Percentiles rank a stretch among this genome's conserved stretches.
Evolutionary conservation across 306 rosid species (phyloP).

Genomic region (Erythrophleum fordii): DNA sequence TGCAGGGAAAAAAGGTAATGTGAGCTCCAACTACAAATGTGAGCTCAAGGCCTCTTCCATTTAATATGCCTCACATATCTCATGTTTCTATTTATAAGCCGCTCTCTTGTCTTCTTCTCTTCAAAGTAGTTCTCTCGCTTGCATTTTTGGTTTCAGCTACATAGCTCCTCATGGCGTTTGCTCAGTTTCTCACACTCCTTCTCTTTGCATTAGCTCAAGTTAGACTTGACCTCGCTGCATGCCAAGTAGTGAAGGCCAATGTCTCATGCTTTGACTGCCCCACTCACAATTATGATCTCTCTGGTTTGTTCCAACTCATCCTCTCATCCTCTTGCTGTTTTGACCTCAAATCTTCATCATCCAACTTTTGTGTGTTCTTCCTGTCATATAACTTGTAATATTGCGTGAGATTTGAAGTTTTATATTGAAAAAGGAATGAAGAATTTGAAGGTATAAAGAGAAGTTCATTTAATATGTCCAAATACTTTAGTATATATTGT

Average conservation of each 20-base stretch:
- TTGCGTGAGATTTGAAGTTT: not conserved
- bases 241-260: constrained; percentile 59
- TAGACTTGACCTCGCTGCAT: constrained; percentile 45
- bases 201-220: constrained; percentile 56
- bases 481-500: no score
- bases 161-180: constrained; percentile 51
- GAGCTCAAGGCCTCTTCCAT: constrained; percentile 38
- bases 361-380: not conserved
- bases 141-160: not conserved
- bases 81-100: constrained; percentile 41
- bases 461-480: no score
- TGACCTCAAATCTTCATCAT: not conserved
- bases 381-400: not conserved
- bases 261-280: constrained; percentile 85
- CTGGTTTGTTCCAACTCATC: constrained; percentile 54
- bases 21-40: constrained; percentile 48
- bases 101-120: constrained; percentile 24
- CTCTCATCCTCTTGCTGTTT: not conserved
- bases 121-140: not conserved
- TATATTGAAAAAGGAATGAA: not conserved
- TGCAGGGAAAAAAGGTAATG: not conserved
- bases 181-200: constrained; percentile 49
- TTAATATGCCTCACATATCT: constrained; percentile 33
- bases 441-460: no score
- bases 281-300: constrained; percentile 50